Evolutionary conservation across 176 grass and related monocot species (phyloP).

Genomic region (Phragmites australis): DNA sequence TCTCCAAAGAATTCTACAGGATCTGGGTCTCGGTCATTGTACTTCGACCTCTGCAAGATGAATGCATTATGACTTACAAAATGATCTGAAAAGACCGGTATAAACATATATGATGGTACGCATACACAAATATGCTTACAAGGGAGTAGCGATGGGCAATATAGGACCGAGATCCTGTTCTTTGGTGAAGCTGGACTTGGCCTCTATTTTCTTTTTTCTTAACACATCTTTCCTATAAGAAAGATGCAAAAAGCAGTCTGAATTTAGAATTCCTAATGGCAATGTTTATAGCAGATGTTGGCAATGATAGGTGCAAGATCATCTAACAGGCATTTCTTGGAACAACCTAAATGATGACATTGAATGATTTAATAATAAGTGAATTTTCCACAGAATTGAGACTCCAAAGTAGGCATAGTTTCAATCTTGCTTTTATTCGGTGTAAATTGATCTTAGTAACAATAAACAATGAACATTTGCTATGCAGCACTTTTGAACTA

Average conservation of each 20-base stretch:
- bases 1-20: too few relatives aligned
- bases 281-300: background rate
- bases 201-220: background rate
- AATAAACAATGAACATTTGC: background rate
- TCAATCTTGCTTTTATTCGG: background rate
- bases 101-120: too few relatives aligned
- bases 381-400: background rate
- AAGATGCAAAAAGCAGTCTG: background rate
- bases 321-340: conserved; percentile 4
- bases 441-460: background rate
- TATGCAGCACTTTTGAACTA: background rate
- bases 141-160: too few relatives aligned
- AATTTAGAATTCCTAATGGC: too few relatives aligned
- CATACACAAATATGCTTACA: too few relatives aligned
- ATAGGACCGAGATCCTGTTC: too few relatives aligned
- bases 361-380: background rate
- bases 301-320: background rate
- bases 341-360: background rate
- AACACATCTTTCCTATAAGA: background rate
- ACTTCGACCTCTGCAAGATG: too few relatives aligned
- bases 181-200: background rate
- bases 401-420: background rate
- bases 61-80: too few relatives aligned
- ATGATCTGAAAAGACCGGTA: too few relatives aligned
- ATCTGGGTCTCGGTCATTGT: too few relatives aligned